A percentile compares a stretch with the other conserved stretches of the same genome.
Evolutionary conservation across 1,139 yeast genomes (phyloP).

Genomic region (Suhomyces wounanorum): DNA sequence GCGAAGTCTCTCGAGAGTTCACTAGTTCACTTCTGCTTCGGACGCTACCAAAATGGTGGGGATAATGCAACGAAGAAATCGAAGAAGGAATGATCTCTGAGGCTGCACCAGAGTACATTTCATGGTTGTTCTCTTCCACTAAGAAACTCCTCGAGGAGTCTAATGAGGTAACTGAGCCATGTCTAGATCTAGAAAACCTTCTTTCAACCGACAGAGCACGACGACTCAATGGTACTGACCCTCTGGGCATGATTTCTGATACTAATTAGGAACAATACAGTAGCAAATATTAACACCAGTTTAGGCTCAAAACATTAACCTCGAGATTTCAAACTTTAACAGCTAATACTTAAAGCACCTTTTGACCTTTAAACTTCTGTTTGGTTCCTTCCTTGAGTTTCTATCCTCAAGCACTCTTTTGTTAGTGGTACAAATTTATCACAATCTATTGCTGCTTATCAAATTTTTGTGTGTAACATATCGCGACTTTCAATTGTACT

Average conservation of each 20-base stretch:
- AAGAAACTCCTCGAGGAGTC: conserved; percentile 33
- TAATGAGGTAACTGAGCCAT: conserved; percentile 44
- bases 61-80: conserved; percentile 82
- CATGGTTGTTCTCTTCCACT: conserved; percentile 56
- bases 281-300: neutral
- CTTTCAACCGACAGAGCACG: conserved; percentile 16
- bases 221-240: conserved; percentile 6
- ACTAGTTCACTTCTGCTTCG: conserved; percentile 27
- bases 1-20: conserved; percentile 40
- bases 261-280: neutral
- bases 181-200: conserved; percentile 28
- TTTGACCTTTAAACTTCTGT: neutral
- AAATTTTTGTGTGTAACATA: neutral
- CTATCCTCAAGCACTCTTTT: neutral
- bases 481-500: neutral
- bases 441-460: conserved; percentile 1
- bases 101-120: conserved; percentile 89
- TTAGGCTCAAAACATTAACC: neutral
- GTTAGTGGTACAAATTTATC: neutral
- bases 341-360: neutral
- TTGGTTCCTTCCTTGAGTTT: neutral
- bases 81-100: conserved; percentile 90
- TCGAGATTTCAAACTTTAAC: neutral
- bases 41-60: conserved; percentile 49
- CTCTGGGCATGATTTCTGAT: conserved; percentile 1